Percentiles rank a stretch among this genome's conserved stretches.
phyloP scores from a whole-genome alignment of 441 rosid species.

The Geranium incanum region DNA sequence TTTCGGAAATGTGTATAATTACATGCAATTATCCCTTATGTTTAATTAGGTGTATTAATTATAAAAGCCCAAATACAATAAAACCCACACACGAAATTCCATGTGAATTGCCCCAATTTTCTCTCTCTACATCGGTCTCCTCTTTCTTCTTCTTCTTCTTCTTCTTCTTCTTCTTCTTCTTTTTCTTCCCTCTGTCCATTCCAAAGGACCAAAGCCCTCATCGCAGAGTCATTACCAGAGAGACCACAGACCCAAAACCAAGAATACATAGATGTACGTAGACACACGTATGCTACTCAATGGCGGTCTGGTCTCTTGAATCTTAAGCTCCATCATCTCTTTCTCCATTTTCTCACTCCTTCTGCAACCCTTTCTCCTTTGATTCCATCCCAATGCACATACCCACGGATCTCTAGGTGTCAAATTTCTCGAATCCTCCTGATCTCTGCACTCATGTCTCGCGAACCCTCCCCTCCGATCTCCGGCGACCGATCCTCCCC shows the following conservation, averaged over 20 bases:
- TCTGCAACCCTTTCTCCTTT: constrained; percentile 2
- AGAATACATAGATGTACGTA: not conserved
- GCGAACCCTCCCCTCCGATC: constrained; percentile 55
- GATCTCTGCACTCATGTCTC: constrained; percentile 46
- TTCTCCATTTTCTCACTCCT: not conserved
- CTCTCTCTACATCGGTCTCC: not conserved
- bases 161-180: not conserved
- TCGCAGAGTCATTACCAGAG: not conserved
- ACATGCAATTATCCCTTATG: too few species aligned
- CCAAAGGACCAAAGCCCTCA: not conserved
- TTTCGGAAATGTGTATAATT: too few species aligned
- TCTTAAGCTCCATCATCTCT: not conserved
- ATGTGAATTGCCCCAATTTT: not conserved
- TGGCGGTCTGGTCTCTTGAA: not conserved
- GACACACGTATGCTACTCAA: not conserved
- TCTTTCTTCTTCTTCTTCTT: too few species aligned
- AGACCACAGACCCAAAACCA: not conserved
- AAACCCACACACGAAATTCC: not conserved
- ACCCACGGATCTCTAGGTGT: constrained; percentile 40
- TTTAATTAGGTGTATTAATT: too few species aligned
- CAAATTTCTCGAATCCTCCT: constrained; percentile 34
- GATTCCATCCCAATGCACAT: constrained; percentile 20
- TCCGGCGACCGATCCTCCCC: constrained; percentile 28
- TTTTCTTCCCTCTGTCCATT: not conserved
- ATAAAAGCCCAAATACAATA: not conserved